A percentile compares a stretch with the other conserved stretches of the same genome.
These are phyloP conservation scores for Bacidia rubella DNA, from an alignment of 495 filamentous ascomycete genomes.

Conservation along the genomic window DNA sequence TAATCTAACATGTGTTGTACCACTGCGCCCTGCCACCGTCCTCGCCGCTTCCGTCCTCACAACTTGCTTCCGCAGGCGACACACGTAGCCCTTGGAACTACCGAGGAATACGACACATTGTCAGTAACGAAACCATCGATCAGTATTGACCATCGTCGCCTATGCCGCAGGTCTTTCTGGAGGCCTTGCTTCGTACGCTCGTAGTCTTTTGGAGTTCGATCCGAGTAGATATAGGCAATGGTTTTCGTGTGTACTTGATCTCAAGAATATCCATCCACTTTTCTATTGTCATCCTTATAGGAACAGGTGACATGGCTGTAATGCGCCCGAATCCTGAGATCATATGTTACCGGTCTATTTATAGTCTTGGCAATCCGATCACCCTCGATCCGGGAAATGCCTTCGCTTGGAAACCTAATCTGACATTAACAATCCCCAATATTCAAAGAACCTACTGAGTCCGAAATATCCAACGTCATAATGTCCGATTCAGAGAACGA, in stretches of 20 bases:
- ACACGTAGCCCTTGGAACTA: neutral
- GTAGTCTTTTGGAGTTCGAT: slow-evolving; percentile 5
- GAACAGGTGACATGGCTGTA: neutral
- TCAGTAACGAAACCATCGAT: neutral
- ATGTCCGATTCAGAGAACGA: neutral
- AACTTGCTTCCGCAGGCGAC: neutral
- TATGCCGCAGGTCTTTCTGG: slow-evolving; percentile 1
- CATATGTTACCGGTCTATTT: neutral
- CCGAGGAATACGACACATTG: neutral
- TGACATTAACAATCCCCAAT: neutral
- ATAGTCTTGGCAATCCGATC: neutral
- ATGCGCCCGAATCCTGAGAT: neutral
- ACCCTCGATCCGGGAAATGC: neutral
- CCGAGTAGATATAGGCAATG: slow-evolving; percentile 1
- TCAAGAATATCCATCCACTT: neutral
- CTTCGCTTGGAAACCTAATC: neutral
- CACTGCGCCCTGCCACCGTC: neutral
- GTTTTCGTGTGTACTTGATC: slow-evolving; percentile 1
- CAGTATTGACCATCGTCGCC: neutral
- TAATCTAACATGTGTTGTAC: neutral
- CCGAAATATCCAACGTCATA: neutral
- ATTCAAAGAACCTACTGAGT: neutral
- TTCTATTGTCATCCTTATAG: neutral
- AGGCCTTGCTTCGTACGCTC: slow-evolving; percentile 7
- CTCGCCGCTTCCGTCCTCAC: neutral